phyloP scores from a whole-genome alignment of 805 yeast species.

The Limtongia smithiae region DNA sequence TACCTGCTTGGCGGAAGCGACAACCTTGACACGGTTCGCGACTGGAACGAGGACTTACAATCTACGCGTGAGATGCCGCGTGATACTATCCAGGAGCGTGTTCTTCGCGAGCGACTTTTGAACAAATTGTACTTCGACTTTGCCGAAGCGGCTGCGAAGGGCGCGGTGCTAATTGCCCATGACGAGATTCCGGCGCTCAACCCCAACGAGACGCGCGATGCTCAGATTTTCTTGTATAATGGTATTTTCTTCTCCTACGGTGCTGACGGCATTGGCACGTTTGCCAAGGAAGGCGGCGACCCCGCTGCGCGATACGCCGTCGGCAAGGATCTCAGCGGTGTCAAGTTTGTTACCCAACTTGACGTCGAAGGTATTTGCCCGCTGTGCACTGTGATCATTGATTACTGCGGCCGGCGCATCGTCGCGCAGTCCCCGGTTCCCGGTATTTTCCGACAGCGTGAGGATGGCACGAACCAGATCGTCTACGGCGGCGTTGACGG shows the following conservation, averaged over 20 bases:
- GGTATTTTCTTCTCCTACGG: slow-evolving; percentile 86
- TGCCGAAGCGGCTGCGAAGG: slow-evolving; percentile 67
- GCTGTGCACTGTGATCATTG: slow-evolving; percentile 80
- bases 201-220: slow-evolving; percentile 61
- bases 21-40: slow-evolving; percentile 57
- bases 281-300: slow-evolving; percentile 67
- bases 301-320: slow-evolving; percentile 81
- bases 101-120: slow-evolving; percentile 70
- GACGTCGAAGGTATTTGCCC: slow-evolving; percentile 63
- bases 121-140: slow-evolving; percentile 73
- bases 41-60: slow-evolving; percentile 92
- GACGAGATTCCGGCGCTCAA: slow-evolving; percentile 77
- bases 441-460: slow-evolving; percentile 60
- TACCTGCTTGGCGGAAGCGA: slow-evolving; percentile 55
- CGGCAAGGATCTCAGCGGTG: slow-evolving; percentile 72
- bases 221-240: slow-evolving; percentile 69
- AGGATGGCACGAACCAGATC: slow-evolving; percentile 49
- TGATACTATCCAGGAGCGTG: slow-evolving; percentile 57
- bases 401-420: slow-evolving; percentile 82
- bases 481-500: slow-evolving; percentile 74
- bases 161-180: slow-evolving; percentile 70
- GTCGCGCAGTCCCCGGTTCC: slow-evolving; percentile 96
- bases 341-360: slow-evolving; percentile 62
- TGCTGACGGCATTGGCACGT: slow-evolving; percentile 63
- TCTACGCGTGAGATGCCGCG: slow-evolving; percentile 66